These are phyloP conservation scores for Phytophthora sp. DNA, from an alignment of 352 stramenopile genomes.

Conservation along the genomic window DNA sequence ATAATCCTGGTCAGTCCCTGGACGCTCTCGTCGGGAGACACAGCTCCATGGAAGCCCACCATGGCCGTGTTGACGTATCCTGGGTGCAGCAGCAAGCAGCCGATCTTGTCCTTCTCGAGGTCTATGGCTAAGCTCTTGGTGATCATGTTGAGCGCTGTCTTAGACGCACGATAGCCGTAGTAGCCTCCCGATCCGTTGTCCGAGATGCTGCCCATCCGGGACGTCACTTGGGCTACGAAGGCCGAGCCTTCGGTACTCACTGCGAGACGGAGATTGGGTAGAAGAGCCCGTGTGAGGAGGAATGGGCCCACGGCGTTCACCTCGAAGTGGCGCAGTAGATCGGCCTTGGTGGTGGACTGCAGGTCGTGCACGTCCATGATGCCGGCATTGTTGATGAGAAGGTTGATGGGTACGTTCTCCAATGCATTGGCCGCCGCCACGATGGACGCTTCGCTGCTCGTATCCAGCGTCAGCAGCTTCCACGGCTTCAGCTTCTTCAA, in stretches of 20 bases:
- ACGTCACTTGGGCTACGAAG: constrained; percentile 59
- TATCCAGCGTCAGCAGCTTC: constrained; percentile 45
- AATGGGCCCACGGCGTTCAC: constrained; percentile 70
- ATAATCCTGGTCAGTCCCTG: constrained; percentile 50
- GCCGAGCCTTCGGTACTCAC: constrained; percentile 34
- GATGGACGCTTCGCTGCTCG: constrained; percentile 50
- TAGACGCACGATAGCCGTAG: constrained; percentile 82
- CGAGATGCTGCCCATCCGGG: constrained; percentile 47
- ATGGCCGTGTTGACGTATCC: constrained; percentile 73
- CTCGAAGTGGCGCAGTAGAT: constrained; percentile 65
- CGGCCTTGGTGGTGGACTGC: constrained; percentile 47
- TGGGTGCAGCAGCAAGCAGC: constrained; percentile 60
- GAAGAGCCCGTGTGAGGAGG: constrained; percentile 59
- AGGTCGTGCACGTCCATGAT: constrained; percentile 47
- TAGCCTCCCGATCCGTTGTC: constrained; percentile 38
- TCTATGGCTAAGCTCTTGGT: constrained; percentile 59
- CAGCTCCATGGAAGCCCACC: constrained; percentile 40
- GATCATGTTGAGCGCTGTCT: constrained; percentile 83
- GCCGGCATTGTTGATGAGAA: constrained; percentile 73
- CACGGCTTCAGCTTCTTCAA: constrained; percentile 31
- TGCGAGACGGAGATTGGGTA: constrained; percentile 53
- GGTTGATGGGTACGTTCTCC: constrained; percentile 50
- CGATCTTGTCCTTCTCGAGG: constrained; percentile 57
- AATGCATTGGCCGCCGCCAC: constrained; percentile 38
- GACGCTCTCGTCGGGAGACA: constrained; percentile 48